phyloP scores from a whole-genome alignment of 768 basidiomycete genomes.

The Daedaleopsis nitida region DNA sequence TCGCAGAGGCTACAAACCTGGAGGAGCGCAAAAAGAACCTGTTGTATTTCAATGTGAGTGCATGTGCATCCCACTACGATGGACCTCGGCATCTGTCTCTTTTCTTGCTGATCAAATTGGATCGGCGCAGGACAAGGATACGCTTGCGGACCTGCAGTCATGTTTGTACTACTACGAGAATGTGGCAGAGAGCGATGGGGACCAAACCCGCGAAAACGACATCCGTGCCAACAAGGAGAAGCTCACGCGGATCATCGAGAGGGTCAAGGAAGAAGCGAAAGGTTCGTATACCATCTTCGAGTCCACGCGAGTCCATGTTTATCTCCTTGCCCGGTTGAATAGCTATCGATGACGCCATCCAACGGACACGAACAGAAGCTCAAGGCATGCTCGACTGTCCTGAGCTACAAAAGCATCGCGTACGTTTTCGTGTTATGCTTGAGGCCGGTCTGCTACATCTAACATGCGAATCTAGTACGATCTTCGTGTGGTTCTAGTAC shows the following conservation, averaged over 20 bases:
- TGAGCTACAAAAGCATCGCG: slow-evolving; percentile 64
- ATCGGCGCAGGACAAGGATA: slow-evolving; percentile 55
- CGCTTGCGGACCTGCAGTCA: slow-evolving; percentile 60
- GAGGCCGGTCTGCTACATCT: neutral
- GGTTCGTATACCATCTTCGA: slow-evolving; percentile 38
- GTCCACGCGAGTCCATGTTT: neutral
- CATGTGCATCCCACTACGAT: too few species aligned
- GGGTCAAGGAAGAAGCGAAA: slow-evolving; percentile 55
- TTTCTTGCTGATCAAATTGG: too few species aligned
- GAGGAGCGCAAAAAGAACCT: slow-evolving; percentile 47
- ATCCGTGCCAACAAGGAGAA: slow-evolving; percentile 50
- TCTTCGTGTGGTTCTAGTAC: slow-evolving; percentile 74
- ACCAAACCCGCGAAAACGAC: slow-evolving; percentile 45
- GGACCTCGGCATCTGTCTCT: neutral
- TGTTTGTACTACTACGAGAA: slow-evolving; percentile 73
- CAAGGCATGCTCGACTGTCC: slow-evolving; percentile 58
- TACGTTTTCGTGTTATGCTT: slow-evolving; percentile 30
- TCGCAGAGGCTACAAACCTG: slow-evolving; percentile 51
- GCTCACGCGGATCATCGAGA: slow-evolving; percentile 52
- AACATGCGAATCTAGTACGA: slow-evolving; percentile 58
- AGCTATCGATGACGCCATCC: slow-evolving; percentile 59
- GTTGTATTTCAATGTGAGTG: slow-evolving; percentile 57
- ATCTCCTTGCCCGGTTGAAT: neutral
- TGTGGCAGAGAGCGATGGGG: slow-evolving; percentile 52
- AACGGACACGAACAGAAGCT: slow-evolving; percentile 45